Conservation (phyloP, 116 monocot genomes). For the Phalaenopsis hybrid region DNA sequence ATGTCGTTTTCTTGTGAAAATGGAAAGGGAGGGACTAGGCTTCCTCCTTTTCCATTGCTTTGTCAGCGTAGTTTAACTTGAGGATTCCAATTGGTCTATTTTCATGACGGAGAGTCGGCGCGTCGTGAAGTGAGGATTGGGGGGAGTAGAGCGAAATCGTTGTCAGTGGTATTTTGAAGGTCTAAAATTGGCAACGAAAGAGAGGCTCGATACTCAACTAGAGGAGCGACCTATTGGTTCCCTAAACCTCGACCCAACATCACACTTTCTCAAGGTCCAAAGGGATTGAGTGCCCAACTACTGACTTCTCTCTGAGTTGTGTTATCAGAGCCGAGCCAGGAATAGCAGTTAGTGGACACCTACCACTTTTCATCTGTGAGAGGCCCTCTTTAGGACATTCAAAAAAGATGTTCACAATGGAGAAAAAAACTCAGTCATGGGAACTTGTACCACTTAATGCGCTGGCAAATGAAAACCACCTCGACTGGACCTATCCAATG, state of each 20-base stretch:
- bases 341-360: too few relatives aligned
- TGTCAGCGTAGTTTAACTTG: too few relatives aligned
- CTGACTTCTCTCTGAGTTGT: not conserved
- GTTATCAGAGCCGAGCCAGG: not conserved
- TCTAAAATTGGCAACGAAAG: too few relatives aligned
- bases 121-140: too few relatives aligned
- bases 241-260: not conserved
- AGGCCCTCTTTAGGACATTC: not conserved
- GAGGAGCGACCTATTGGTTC: not conserved
- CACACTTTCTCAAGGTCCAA: not conserved
- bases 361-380: not conserved
- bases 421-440: not conserved
- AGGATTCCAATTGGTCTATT: too few relatives aligned
- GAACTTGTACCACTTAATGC: not conserved
- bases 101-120: too few relatives aligned
- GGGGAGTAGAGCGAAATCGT: too few relatives aligned
- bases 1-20: too few relatives aligned
- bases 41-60: too few relatives aligned
- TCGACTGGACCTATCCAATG: slow-evolving; percentile 13
- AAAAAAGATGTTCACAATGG: not conserved
- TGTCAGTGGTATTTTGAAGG: too few relatives aligned
- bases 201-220: not conserved
- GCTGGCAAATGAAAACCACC: slow-evolving; percentile 14
- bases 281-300: not conserved
- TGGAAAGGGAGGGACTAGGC: too few relatives aligned